Base-by-base conservation (phyloP, 352 stramenopile species). In the Pseudoperonospora humuli region DNA sequence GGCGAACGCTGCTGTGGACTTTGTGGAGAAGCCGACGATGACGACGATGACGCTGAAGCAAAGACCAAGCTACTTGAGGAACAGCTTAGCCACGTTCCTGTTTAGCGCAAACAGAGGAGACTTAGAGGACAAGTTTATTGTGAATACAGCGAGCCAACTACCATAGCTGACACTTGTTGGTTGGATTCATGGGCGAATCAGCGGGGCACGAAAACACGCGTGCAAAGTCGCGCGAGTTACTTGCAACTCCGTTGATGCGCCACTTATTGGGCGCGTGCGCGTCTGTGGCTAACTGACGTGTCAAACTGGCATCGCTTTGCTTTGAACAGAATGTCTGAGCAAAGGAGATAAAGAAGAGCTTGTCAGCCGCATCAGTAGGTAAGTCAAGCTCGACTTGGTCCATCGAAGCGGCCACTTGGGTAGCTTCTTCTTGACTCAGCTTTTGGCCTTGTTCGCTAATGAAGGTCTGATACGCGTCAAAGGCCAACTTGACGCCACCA, bases 341-440 rank as follows among this genome's bases (percentile, higher is more conserved):
- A 33, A 84, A 89, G 13, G 75, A 84, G 7, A 90, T 17, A 46
- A 90, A 93, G 60, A 87, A 90, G 2, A 93, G 70, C 28, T 70
- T 76, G 26, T 81, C 60, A 2, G 58, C 52, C 28, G 33, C 56
- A 9, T 45, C 54, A 4, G 33, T 37, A 13, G 47, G 38, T 7
- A 64, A 34, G 7, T 48, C 45, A 7, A 33, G 45, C 2, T 63
- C 57, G 0, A 45, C 42, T 15, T 71, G 43, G 7, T 51, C 57
- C 17, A 45, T 55, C 2, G 29, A 10, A 31, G 46, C 17, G 52
- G 32, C 21, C 7, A 34, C 4, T 10, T 39, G 37, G 26, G 42
- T 26, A 17, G 58, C 45, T 9, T 67, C 46, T 2, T 20, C 38
- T 38, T 67, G 58, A 20, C 57, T 50, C 18, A 62, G 20, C n/a